Evolutionary conservation across 2,329 filamentous ascomycete genomes (phyloP).

Genomic region (Fusarium nodosum): DNA sequence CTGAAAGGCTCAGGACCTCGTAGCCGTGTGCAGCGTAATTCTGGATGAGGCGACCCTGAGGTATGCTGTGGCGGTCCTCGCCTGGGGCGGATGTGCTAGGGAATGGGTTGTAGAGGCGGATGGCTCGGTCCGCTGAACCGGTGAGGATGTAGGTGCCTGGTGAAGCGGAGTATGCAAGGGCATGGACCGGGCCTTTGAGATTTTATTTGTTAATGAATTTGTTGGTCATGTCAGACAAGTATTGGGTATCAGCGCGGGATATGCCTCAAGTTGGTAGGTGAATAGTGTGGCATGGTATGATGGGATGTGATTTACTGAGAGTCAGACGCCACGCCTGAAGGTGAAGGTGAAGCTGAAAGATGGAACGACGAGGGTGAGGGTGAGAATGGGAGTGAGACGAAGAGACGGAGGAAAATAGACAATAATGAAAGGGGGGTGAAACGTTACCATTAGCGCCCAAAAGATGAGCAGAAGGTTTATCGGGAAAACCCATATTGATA

Average conservation of each 20-base stretch:
- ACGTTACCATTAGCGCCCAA: constrained; percentile 70
- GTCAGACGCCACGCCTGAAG: constrained; percentile 33
- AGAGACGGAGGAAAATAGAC: background rate
- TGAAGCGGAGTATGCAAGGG: constrained; percentile 78
- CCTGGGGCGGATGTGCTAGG: constrained; percentile 60
- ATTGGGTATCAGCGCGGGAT: constrained; percentile 35
- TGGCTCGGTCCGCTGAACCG: constrained; percentile 84
- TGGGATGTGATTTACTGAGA: background rate
- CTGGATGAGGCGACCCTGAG: constrained; percentile 78
- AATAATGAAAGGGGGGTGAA: background rate
- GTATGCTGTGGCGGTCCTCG: constrained; percentile 50
- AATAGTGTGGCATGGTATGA: constrained; percentile 9
- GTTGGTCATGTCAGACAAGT: constrained; percentile 11
- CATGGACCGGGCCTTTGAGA: constrained; percentile 75
- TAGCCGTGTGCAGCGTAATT: constrained; percentile 93
- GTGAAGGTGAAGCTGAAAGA: constrained; percentile 25
- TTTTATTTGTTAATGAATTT: constrained; percentile 17
- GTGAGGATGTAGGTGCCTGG: constrained; percentile 85
- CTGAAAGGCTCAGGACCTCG: constrained; percentile 84
- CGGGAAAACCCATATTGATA: constrained; percentile 60
- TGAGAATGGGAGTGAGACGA: background rate
- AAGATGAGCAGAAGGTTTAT: constrained; percentile 67
- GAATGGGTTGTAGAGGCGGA: constrained; percentile 87
- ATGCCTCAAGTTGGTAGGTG: constrained; percentile 16
- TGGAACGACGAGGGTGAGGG: constrained; percentile 2